A percentile compares a stretch with the other conserved stretches of the same genome.
phyloP scores from a whole-genome alignment of 352 stramenopile species.

The Aphanomyces euteiches region DNA sequence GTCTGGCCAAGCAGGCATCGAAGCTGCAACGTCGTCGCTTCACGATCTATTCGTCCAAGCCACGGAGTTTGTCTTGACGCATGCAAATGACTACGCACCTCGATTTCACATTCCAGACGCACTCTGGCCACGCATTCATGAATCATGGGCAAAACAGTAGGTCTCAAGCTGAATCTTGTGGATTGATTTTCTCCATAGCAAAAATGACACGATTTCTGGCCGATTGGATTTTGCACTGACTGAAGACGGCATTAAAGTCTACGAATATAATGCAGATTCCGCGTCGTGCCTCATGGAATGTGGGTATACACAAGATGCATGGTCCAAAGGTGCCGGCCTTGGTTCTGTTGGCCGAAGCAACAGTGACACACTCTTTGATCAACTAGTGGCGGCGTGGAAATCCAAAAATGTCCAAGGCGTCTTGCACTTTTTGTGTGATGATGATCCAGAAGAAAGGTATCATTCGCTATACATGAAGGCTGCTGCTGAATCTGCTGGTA shows the following conservation, averaged over 20 bases:
- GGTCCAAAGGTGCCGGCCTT: slow-evolving; percentile 15
- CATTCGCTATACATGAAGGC: slow-evolving; percentile 32
- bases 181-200: background rate
- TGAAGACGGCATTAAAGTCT: slow-evolving; percentile 27
- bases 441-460: slow-evolving; percentile 28
- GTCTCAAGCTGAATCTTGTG: background rate
- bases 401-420: slow-evolving; percentile 25
- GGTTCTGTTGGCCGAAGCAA: slow-evolving; percentile 20
- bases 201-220: slow-evolving; percentile 28
- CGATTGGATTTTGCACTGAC: slow-evolving; percentile 31
- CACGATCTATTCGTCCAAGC: slow-evolving; percentile 24
- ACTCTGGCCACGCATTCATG: slow-evolving; percentile 22
- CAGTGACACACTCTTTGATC: slow-evolving; percentile 19
- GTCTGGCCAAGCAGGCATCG: slow-evolving; percentile 25
- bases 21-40: slow-evolving; percentile 15
- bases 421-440: slow-evolving; percentile 25
- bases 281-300: slow-evolving; percentile 29
- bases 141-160: slow-evolving; percentile 14
- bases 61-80: slow-evolving; percentile 21
- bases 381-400: slow-evolving; percentile 22
- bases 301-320: slow-evolving; percentile 25
- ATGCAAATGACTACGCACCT: slow-evolving; percentile 4
- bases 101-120: slow-evolving; percentile 24
- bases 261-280: slow-evolving; percentile 30
- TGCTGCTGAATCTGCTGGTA: slow-evolving; percentile 24